A percentile compares a stretch with the other conserved stretches of the same genome.
Conservation (phyloP, 352 stramenopile genomes). For the Phytophthora sojae region DNA sequence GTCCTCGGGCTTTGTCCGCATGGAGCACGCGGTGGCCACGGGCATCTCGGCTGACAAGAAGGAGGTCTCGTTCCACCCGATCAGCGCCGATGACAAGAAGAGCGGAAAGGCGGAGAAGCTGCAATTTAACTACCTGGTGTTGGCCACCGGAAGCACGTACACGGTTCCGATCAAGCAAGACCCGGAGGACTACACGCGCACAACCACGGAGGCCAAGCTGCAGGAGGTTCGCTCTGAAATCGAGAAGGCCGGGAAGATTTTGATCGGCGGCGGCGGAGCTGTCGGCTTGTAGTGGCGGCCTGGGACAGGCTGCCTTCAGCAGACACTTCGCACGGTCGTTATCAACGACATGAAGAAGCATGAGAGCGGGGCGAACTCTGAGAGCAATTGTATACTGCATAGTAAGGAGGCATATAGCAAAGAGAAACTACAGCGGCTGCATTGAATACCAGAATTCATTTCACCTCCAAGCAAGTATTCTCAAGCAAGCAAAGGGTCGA, state of each 20-base stretch:
- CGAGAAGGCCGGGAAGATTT: constrained; percentile 45
- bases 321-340: constrained; percentile 2
- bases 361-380: neutral
- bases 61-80: constrained; percentile 43
- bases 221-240: constrained; percentile 47
- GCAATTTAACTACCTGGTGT: constrained; percentile 61
- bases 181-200: constrained; percentile 31
- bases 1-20: constrained; percentile 37
- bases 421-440: neutral
- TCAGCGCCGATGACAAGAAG: constrained; percentile 40
- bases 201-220: constrained; percentile 41
- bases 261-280: constrained; percentile 60
- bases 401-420: too few relatives aligned
- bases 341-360: constrained; percentile 2
- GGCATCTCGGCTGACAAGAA: constrained; percentile 33
- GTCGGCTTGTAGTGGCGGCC: constrained; percentile 10
- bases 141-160: constrained; percentile 68
- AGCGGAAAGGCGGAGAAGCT: constrained; percentile 33
- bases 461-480: constrained; percentile 1
- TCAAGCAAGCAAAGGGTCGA: constrained; percentile 1
- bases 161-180: constrained; percentile 58
- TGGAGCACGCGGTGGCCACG: constrained; percentile 47
- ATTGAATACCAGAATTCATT: constrained; percentile 17
- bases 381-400: neutral
- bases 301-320: constrained; percentile 2